Base-by-base conservation (phyloP, 371 early-diverging fungal species). In the Blakeslea trispora region DNA sequence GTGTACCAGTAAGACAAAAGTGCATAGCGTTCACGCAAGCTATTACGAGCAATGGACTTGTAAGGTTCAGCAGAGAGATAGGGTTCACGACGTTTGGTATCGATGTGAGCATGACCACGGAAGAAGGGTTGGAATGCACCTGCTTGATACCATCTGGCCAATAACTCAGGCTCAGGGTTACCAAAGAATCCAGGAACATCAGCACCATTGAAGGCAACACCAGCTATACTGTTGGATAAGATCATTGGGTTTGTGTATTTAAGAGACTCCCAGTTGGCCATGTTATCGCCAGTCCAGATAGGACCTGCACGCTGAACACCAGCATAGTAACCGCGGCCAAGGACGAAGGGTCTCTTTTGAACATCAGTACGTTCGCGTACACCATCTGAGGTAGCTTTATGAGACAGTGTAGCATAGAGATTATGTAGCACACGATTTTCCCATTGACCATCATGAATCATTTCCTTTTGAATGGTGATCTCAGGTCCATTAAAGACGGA, bases 81-180 rank as follows among this genome's bases (percentile, higher is more conserved):
- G 9, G 99, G 98, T 67, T 98, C 98, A 34, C 97, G 86, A 18
- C 99, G 89, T 73, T 93, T 94, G 60, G 96, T 93, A 72, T 91
- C 94, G 59, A 94, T 89, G 69, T 94, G 94, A 5, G 95, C 94
- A 74, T 96, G 96, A 1, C 84, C 96, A 54, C 96, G 86, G 84
- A 93, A 91, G 77, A 96, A 96, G 5, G 96, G 96, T 56, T 94
- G 93, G 74, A 88, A 91, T 6, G 86, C 85, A 35, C 79, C 96
- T n/a, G 88, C 76, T 72, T 94, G 95, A 64, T 93, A 94, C 96
- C 96, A 96, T 9, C 96, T 90, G 0, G 81, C 74, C 50, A 92
- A 68, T 4, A 96, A 67, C 37, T 94, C 93, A 1, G 87, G 69
- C 0, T 86, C 82, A 5, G 94, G 92, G 64, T 94, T 92, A 18